Evolutionary conservation across 2,329 filamentous ascomycete genomes (phyloP).

Genomic region (Scortechinia acanthostroma): DNA sequence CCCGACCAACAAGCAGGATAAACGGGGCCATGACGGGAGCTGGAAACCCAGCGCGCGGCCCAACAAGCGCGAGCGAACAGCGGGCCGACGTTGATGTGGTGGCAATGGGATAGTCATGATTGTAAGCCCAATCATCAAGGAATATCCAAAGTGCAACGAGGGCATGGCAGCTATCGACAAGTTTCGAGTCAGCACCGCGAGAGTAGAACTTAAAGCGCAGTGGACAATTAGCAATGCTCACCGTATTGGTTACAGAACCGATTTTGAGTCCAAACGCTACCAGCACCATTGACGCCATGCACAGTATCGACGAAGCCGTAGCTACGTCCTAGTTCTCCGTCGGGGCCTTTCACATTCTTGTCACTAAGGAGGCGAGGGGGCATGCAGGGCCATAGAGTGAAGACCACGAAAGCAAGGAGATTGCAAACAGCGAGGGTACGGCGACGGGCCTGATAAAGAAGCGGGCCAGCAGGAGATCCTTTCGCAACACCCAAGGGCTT

Average conservation of each 20-base stretch:
- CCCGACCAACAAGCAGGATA: slow-evolving; percentile 19
- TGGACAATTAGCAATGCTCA: background rate
- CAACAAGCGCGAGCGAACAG: slow-evolving; percentile 5
- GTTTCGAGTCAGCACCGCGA: too few species aligned
- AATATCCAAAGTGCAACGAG: slow-evolving; percentile 33
- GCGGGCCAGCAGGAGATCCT: slow-evolving; percentile 34
- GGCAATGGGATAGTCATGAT: slow-evolving; percentile 4
- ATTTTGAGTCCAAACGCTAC: slow-evolving; percentile 31
- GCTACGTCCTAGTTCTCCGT: background rate
- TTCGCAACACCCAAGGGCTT: slow-evolving; percentile 21
- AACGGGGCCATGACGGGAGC: background rate
- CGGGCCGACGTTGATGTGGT: slow-evolving; percentile 5
- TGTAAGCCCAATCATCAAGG: slow-evolving; percentile 15
- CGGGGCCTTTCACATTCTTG: slow-evolving; percentile 9
- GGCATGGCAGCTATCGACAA: slow-evolving; percentile 36
- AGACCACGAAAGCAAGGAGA: slow-evolving; percentile 34
- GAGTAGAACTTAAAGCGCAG: background rate
- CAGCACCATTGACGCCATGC: slow-evolving; percentile 17
- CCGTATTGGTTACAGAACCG: slow-evolving; percentile 16
- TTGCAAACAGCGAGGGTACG: slow-evolving; percentile 39
- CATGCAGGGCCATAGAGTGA: slow-evolving; percentile 36
- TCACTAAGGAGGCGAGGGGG: slow-evolving; percentile 36
- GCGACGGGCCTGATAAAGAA: slow-evolving; percentile 43
- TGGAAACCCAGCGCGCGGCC: background rate
- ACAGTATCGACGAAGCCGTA: slow-evolving; percentile 38